Percentiles rank a stretch among this genome's conserved stretches.
Conservation (phyloP, 164 flowering plant genomes). For the Umbellularia californica region DNA sequence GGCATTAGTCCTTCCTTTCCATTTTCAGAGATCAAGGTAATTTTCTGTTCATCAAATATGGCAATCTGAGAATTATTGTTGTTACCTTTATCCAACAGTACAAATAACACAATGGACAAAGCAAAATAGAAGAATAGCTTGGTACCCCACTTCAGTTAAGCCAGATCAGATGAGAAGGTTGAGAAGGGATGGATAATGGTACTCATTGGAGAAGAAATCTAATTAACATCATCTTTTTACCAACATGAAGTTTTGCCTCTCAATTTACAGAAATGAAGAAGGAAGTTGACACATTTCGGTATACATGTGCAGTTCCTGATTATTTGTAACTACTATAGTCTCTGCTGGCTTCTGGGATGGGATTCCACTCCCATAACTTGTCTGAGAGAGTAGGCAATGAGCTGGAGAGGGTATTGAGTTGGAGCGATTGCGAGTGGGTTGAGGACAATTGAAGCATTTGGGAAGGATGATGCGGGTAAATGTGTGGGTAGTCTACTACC, state of each 20-base stretch:
- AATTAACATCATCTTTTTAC: neutral
- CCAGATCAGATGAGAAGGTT: neutral
- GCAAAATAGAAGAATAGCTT: constrained; percentile 1
- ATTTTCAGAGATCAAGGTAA: neutral
- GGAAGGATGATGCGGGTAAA: constrained; percentile 20
- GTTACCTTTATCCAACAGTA: neutral
- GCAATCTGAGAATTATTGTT: neutral
- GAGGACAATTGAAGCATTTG: constrained; percentile 14
- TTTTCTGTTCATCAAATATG: neutral
- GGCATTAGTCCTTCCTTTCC: neutral
- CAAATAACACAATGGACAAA: constrained; percentile 1
- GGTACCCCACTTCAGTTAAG: too few species aligned
- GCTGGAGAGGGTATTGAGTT: constrained; percentile 20
- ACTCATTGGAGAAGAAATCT: neutral
- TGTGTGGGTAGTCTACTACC: constrained; percentile 43
- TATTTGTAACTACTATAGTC: constrained; percentile 45
- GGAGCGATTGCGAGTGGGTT: constrained; percentile 13
- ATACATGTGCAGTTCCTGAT: constrained; percentile 8
- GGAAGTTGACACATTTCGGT: neutral
- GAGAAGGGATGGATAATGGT: too few species aligned
- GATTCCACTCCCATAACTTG: constrained; percentile 73
- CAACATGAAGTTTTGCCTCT: neutral
- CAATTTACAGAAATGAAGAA: neutral
- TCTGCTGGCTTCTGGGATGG: constrained; percentile 39
- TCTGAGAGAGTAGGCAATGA: constrained; percentile 38